Percentiles rank a stretch among this genome's conserved stretches.
phyloP scores from a whole-genome alignment of 768 basidiomycete species.

The Serendipita sp. region DNA sequence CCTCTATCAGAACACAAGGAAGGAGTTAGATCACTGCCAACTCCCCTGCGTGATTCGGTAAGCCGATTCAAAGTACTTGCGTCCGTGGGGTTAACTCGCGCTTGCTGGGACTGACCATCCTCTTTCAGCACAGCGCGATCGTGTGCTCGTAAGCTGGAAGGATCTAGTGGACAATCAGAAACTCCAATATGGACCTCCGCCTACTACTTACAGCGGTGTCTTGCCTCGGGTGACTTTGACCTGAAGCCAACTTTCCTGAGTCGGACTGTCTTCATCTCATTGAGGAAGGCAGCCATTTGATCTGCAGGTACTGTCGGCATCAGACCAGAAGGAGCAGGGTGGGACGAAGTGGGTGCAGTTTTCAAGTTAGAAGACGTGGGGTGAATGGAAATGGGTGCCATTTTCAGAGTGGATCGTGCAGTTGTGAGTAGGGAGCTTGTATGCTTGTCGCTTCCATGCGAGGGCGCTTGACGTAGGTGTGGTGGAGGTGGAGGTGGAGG shows the following conservation, averaged over 20 bases:
- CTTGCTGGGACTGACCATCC: too few relatives aligned
- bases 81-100: too few relatives aligned
- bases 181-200: background rate
- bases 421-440: conserved; percentile 30
- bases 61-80: background rate
- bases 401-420: conserved; percentile 52
- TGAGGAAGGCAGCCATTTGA: conserved; percentile 70
- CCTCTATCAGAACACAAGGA: conserved; percentile 64
- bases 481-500: conserved; percentile 25
- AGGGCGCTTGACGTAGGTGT: background rate
- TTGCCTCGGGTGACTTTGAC: background rate
- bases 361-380: conserved; percentile 52
- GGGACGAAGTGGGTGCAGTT: background rate
- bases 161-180: background rate
- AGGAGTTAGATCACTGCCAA: conserved; percentile 37
- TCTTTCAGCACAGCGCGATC: too few relatives aligned
- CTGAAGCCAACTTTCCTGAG: conserved; percentile 27
- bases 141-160: background rate
- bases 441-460: conserved; percentile 10
- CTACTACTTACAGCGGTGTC: background rate
- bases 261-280: conserved; percentile 60
- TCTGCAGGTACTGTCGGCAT: conserved; percentile 46
- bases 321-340: background rate
- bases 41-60: conserved; percentile 13
- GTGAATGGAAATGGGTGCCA: conserved; percentile 18